phyloP scores from a whole-genome alignment of 192 early-diverging fungal species.

The Entomortierella parvispora region DNA sequence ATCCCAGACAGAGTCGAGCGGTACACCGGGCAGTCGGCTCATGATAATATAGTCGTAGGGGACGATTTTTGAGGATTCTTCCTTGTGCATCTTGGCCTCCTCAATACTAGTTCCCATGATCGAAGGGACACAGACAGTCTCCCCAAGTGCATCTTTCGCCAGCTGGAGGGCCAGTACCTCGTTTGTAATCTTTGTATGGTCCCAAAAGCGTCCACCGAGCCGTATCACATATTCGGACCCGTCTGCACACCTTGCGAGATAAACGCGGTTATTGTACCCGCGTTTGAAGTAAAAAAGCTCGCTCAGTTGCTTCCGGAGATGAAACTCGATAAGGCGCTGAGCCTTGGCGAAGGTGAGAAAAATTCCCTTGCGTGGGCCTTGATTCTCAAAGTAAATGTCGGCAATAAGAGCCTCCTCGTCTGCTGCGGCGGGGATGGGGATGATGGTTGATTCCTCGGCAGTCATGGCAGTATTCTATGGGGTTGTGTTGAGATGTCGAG shows the following conservation, averaged over 20 bases:
- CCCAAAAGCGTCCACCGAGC: constrained; percentile 45
- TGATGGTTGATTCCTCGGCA: background rate
- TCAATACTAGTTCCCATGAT: constrained; percentile 40
- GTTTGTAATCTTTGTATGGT: constrained; percentile 46
- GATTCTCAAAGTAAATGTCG: constrained; percentile 17
- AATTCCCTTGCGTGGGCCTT: constrained; percentile 35
- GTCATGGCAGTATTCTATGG: background rate
- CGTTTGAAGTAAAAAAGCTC: constrained; percentile 37
- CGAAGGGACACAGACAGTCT: constrained; percentile 7
- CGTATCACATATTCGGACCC: constrained; percentile 44
- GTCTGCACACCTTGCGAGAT: constrained; percentile 27
- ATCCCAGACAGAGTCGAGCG: constrained; percentile 41
- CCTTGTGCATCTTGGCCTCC: constrained; percentile 28
- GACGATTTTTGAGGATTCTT: constrained; percentile 13
- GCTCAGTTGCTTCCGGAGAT: constrained; percentile 24
- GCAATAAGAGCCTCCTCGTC: constrained; percentile 1
- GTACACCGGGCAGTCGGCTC: constrained; percentile 34
- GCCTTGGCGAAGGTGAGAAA: constrained; percentile 24
- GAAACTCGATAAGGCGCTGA: constrained; percentile 15
- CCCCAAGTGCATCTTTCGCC: constrained; percentile 11
- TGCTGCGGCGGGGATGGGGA: constrained; percentile 9
- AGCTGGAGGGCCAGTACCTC: constrained; percentile 22
- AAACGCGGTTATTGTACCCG: constrained; percentile 49
- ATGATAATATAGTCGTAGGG: constrained; percentile 43
- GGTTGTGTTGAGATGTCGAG: background rate